Evolutionary conservation across 768 basidiomycete species (phyloP).

Genomic region (Boletus rufocinnamomeus): DNA sequence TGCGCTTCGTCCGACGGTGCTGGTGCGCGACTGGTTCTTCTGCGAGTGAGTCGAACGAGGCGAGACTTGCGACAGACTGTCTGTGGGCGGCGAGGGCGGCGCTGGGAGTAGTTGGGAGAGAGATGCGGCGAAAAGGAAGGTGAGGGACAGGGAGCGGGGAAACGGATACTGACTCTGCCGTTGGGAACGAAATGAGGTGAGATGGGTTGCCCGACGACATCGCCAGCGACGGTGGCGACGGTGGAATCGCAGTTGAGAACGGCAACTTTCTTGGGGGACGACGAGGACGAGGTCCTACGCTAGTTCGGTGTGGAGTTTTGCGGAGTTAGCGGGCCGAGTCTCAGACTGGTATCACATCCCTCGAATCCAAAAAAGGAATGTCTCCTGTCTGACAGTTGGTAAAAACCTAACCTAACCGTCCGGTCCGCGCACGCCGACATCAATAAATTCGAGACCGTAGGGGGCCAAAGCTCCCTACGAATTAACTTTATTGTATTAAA

Average conservation of each 20-base stretch:
- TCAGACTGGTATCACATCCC: conserved; percentile 25
- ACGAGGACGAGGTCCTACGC: neutral
- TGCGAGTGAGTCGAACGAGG: conserved; percentile 71
- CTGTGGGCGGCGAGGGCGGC: conserved; percentile 44
- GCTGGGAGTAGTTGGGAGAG: conserved; percentile 55
- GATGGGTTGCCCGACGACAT: conserved; percentile 22
- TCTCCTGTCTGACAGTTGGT: no score
- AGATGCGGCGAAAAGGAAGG: conserved; percentile 65
- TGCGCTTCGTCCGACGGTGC: conserved; percentile 38
- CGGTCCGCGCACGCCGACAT: no score
- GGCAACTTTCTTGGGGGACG: neutral
- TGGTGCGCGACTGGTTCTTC: conserved; percentile 42
- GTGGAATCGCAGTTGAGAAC: conserved; percentile 13
- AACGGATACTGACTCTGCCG: conserved; percentile 27
- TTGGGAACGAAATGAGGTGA: conserved; percentile 35
- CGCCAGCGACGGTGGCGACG: conserved; percentile 15
- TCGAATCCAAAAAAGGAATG: conserved; percentile 19
- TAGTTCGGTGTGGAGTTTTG: neutral
- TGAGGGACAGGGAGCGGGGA: conserved; percentile 44
- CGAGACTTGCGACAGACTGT: conserved; percentile 67
- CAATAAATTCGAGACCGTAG: no score
- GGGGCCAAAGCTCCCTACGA: no score
- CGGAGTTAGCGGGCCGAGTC: conserved; percentile 23
- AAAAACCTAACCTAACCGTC: no score
- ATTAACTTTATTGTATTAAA: no score